Percentiles rank a stretch among this genome's conserved stretches.
phyloP scores from a whole-genome alignment of 2,329 filamentous ascomycete genomes.

The Fusarium praegraminearum region DNA sequence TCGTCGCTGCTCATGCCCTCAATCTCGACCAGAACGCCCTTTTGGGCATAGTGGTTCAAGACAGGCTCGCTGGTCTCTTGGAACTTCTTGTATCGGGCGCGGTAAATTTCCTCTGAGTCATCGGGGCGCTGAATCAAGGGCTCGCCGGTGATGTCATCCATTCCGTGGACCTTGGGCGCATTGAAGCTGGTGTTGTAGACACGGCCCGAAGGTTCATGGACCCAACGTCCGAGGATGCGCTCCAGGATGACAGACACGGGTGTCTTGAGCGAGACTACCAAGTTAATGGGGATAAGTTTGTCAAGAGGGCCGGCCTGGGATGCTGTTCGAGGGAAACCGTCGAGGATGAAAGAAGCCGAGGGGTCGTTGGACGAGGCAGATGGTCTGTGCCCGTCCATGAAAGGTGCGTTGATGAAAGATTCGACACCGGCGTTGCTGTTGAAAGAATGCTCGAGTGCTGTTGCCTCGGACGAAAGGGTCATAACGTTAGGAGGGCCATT shows the following conservation, averaged over 20 bases:
- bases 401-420: constrained; percentile 56
- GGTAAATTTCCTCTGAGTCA: constrained; percentile 89
- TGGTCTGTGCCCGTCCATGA: constrained; percentile 53
- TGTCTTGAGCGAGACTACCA: constrained; percentile 88
- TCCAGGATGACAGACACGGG: constrained; percentile 88
- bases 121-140: constrained; percentile 83
- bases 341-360: constrained; percentile 89
- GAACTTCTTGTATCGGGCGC: constrained; percentile 82
- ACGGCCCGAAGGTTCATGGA: constrained; percentile 89
- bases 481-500: constrained; percentile 61
- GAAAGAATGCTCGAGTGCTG: constrained; percentile 53
- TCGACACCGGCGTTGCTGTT: constrained; percentile 53
- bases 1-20: constrained; percentile 92
- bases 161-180: constrained; percentile 80
- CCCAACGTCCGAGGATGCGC: constrained; percentile 91
- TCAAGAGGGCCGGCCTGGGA: constrained; percentile 83
- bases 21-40: constrained; percentile 87
- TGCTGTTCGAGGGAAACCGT: constrained; percentile 93
- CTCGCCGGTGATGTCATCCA: constrained; percentile 93
- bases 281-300: constrained; percentile 89
- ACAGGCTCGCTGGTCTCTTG: constrained; percentile 87
- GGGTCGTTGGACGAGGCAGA: constrained; percentile 73
- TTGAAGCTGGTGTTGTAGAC: constrained; percentile 98
- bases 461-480: constrained; percentile 61
- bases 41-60: constrained; percentile 87